Evolutionary conservation across 164 flowering plant genomes (phyloP).

Genomic region (Vitis rupestris): DNA sequence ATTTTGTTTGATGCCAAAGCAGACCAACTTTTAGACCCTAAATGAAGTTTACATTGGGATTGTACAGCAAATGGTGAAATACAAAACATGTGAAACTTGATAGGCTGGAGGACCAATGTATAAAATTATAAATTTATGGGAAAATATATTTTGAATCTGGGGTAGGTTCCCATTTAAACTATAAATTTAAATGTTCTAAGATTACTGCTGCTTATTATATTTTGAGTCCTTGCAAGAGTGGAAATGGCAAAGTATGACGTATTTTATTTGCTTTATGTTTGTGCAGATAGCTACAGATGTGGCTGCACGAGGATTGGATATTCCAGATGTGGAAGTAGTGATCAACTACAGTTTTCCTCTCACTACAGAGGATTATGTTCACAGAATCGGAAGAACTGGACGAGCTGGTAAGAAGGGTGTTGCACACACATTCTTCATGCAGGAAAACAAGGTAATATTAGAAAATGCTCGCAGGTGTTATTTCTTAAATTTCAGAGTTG

Average conservation of each 20-base stretch:
- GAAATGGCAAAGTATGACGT: neutral
- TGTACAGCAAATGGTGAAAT: no score
- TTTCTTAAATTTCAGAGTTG: neutral
- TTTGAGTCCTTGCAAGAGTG: neutral
- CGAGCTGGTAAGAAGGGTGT: conserved; percentile 99
- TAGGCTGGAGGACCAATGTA: no score
- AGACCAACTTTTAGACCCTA: no score
- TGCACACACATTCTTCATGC: conserved; percentile 91
- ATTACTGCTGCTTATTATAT: neutral
- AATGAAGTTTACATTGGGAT: no score
- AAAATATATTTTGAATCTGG: no score
- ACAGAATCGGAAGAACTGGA: conserved; percentile 97
- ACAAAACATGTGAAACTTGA: no score
- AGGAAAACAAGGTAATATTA: conserved; percentile 78
- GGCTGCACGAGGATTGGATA: conserved; percentile 97
- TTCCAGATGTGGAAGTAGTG: conserved; percentile 98
- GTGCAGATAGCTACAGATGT: conserved; percentile 97
- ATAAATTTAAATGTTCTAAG: no score
- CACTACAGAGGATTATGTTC: conserved; percentile 96
- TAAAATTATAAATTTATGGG: no score
- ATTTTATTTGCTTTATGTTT: conserved; percentile 7
- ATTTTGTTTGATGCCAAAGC: no score
- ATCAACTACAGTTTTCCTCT: conserved; percentile 96
- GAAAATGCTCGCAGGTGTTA: neutral
- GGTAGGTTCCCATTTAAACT: no score